Percentiles rank a stretch among this genome's conserved stretches.
Evolutionary conservation across 1,284 basidiomycete species (phyloP).

Genomic region (Mycena citricolor): DNA sequence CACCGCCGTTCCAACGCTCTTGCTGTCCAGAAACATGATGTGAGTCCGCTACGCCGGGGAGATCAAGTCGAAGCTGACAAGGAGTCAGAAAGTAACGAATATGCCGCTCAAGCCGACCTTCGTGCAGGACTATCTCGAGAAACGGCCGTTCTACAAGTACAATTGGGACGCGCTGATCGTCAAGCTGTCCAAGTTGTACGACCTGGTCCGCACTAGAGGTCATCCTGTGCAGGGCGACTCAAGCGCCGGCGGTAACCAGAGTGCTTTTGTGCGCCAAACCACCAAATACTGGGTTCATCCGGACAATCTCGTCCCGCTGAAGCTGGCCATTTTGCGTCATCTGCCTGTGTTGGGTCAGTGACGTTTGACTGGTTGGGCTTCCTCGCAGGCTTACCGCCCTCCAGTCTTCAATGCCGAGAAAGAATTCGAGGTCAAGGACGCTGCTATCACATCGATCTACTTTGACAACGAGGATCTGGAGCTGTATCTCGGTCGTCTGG

Average conservation of each 20-base stretch:
- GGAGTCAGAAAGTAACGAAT: constrained; percentile 74
- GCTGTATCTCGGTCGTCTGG: constrained; percentile 94
- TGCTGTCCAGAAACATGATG: constrained; percentile 26
- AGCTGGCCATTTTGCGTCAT: constrained; percentile 91
- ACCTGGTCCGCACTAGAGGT: constrained; percentile 93
- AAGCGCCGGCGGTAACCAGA: constrained; percentile 92
- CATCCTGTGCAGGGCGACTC: constrained; percentile 94
- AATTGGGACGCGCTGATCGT: constrained; percentile 94
- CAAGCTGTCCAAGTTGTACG: constrained; percentile 94
- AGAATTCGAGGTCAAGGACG: constrained; percentile 87
- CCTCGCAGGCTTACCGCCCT: no score
- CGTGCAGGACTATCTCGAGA: constrained; percentile 90
- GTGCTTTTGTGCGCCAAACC: constrained; percentile 95
- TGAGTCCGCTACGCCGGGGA: constrained; percentile 11
- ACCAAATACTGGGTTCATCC: constrained; percentile 99
- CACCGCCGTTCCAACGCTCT: no score
- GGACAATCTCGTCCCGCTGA: constrained; percentile 94
- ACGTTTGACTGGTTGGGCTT: no score
- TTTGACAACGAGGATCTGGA: constrained; percentile 96
- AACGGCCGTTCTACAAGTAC: constrained; percentile 95
- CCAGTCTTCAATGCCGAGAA: constrained; percentile 95
- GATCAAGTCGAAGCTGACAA: constrained; percentile 5
- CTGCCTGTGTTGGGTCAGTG: constrained; percentile 84
- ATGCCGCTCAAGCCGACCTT: constrained; percentile 67
- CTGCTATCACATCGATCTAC: constrained; percentile 86